Base-by-base conservation (phyloP, 2,329 filamentous ascomycete genomes). In the Pseudocercospora fijiensis region DNA sequence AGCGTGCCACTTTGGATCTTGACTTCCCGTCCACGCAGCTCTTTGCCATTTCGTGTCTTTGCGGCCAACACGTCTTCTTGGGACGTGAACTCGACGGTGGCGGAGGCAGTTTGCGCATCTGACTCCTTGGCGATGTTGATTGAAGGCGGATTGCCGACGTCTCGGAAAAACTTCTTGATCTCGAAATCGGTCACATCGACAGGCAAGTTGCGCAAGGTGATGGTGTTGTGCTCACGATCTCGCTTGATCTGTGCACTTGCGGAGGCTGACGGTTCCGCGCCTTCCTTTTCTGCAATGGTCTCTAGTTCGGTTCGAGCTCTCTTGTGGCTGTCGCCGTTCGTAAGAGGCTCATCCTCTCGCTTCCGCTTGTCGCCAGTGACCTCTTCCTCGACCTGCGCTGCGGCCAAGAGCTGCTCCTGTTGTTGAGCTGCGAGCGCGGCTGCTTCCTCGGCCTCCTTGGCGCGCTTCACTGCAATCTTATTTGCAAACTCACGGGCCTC, bases 81-180 rank as follows among this genome's bases (percentile, higher is more conserved):
- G 0, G 87, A 85, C 64, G 89, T 87, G 71, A 98, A 97, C 76
- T 99, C 95, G 57, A 99, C 87, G 52, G 95, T 81, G 1, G 92
- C 92, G 3, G 88, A 88, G 13, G 87, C 79, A 1, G 87, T 86
- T 52, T 84, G 78, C 47, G 87, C 83, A 53, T 87, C 83, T 1
- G 83, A 77, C 49, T 91, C 88, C 33, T 81, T 81, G 30, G 90
- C 81, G 58, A 94, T 80, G 51, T 86, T 89, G 30, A 97, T 80
- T 66, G 88, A 88, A 71, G 92, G 91, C 73, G 97, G 90, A 45
- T 87, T 88, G 11, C 95, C 95, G 71, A 93, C 96, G 66, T 93
- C 91, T 73, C 89, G 89, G 79, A 99, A 98, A 76, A 96, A 98
- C 75, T 96, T 90, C 62, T 90, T 87, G 13, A 98, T 79, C 70